A percentile compares a stretch with the other conserved stretches of the same genome.
phyloP scores from a whole-genome alignment of 129 eudicot species.

The Escallonia herrerae region DNA sequence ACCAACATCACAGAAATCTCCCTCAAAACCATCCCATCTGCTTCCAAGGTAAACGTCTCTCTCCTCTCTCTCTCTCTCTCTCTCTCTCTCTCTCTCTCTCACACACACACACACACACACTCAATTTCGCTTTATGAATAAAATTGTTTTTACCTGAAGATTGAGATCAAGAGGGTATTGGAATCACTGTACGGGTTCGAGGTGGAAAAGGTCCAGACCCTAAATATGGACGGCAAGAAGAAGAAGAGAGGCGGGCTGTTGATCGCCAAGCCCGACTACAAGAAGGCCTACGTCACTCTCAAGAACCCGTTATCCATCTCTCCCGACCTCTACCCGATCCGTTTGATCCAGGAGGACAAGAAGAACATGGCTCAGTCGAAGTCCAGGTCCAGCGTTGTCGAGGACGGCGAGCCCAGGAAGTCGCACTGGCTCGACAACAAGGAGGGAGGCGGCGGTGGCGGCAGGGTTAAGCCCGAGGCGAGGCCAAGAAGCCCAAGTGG shows the following conservation, averaged over 20 bases:
- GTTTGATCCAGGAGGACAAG: constrained; percentile 64
- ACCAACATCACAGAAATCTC: constrained; percentile 81
- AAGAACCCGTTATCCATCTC: constrained; percentile 59
- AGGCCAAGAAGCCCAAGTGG: constrained; percentile 5
- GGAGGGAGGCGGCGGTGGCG: constrained; percentile 17
- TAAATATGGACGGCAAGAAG: constrained; percentile 94
- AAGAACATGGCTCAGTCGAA: constrained; percentile 50
- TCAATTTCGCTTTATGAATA: not conserved
- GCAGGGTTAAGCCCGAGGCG: constrained; percentile 5
- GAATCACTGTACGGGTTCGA: constrained; percentile 89
- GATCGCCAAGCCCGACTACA: constrained; percentile 82
- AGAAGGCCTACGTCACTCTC: constrained; percentile 82
- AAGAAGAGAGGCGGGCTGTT: constrained; percentile 83
- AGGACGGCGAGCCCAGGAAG: constrained; percentile 50
- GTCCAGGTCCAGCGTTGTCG: constrained; percentile 57
- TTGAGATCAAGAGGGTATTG: constrained; percentile 76
- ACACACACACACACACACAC: not conserved
- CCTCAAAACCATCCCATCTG: constrained; percentile 95
- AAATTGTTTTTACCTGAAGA: not conserved
- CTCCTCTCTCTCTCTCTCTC: too few relatives aligned
- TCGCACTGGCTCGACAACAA: constrained; percentile 86
- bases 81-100: not conserved
- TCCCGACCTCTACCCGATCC: constrained; percentile 71
- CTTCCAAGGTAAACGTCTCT: constrained; percentile 57
- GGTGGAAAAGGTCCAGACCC: constrained; percentile 77